Conservation (phyloP, 2,329 filamentous ascomycete species). For the Cercospora sojina region DNA sequence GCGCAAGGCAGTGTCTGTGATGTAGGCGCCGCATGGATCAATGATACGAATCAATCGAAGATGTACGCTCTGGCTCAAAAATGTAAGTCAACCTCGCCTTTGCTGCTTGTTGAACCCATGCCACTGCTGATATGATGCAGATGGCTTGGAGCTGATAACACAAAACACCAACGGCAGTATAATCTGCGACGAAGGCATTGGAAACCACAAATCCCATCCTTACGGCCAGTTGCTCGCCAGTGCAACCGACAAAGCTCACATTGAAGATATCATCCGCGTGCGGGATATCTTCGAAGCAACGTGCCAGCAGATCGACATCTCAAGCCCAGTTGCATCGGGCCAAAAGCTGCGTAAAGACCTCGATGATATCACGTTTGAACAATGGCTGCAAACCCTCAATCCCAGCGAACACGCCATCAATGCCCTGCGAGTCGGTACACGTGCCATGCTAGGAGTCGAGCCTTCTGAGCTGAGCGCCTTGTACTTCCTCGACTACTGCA, state of each 20-base stretch:
- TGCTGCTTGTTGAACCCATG: background rate
- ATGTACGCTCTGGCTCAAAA: conserved; percentile 46
- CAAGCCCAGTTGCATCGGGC: conserved; percentile 30
- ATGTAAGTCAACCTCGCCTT: conserved; percentile 22
- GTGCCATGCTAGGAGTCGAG: conserved; percentile 54
- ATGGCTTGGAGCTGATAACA: conserved; percentile 47
- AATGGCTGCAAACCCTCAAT: conserved; percentile 39
- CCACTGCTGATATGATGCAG: background rate
- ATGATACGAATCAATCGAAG: conserved; percentile 53
- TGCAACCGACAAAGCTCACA: conserved; percentile 19
- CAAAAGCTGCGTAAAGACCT: conserved; percentile 32
- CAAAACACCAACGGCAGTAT: conserved; percentile 51
- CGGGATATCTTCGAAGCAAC: conserved; percentile 43
- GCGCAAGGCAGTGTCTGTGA: conserved; percentile 45
- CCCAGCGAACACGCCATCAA: conserved; percentile 38
- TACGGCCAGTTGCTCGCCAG: conserved; percentile 37
- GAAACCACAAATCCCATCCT: conserved; percentile 35
- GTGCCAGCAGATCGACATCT: conserved; percentile 38
- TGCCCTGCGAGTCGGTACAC: conserved; percentile 48
- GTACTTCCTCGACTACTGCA: conserved; percentile 58
- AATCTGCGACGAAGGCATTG: conserved; percentile 45
- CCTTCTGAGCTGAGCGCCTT: conserved; percentile 52
- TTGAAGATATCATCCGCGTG: conserved; percentile 36
- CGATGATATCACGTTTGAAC: conserved; percentile 43
- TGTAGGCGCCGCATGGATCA: conserved; percentile 61